These are phyloP conservation scores for Lactarius hatsudake DNA, from an alignment of 768 basidiomycete species.

Conservation along the genomic window DNA sequence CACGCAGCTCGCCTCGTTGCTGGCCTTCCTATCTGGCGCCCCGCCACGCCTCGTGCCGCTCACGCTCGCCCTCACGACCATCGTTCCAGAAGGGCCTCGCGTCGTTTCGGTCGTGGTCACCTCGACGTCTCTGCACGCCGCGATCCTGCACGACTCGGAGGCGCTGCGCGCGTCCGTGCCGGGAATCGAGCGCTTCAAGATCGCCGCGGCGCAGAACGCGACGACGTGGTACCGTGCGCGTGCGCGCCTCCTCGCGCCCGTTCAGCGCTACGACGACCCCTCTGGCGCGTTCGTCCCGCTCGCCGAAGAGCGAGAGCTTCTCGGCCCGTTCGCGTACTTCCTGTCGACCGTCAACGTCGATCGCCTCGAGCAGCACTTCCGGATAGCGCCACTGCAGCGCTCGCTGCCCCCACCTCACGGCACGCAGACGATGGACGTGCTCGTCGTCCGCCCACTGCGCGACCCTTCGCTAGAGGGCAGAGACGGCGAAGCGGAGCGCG, in stretches of 20 bases:
- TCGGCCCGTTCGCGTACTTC: conserved; percentile 87
- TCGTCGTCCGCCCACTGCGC: conserved; percentile 70
- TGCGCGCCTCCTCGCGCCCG: conserved; percentile 51
- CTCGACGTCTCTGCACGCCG: conserved; percentile 83
- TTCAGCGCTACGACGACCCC: conserved; percentile 61
- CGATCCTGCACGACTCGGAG: conserved; percentile 82
- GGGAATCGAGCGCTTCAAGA: conserved; percentile 81
- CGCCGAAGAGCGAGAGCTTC: conserved; percentile 43
- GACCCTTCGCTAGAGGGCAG: conserved; percentile 49
- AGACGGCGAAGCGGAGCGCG: conserved; percentile 40
- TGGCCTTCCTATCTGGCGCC: conserved; percentile 26
- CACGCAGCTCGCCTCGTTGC: conserved; percentile 43
- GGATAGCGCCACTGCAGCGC: conserved; percentile 64
- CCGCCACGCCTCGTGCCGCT: conserved; percentile 39
- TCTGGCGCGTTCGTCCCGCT: conserved; percentile 47
- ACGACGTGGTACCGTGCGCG: conserved; percentile 64
- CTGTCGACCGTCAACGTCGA: conserved; percentile 79
- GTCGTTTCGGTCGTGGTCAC: conserved; percentile 76
- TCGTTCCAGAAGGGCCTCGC: conserved; percentile 26
- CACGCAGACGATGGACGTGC: conserved; percentile 60
- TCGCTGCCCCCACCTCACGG: conserved; percentile 41
- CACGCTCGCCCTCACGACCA: conserved; percentile 52
- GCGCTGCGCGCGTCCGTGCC: conserved; percentile 64
- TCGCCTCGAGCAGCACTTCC: conserved; percentile 79
- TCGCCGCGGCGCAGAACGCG: conserved; percentile 76